These are phyloP conservation scores for Dothistroma pini DNA, from an alignment of 2,329 filamentous ascomycete species.

Conservation along the genomic window DNA sequence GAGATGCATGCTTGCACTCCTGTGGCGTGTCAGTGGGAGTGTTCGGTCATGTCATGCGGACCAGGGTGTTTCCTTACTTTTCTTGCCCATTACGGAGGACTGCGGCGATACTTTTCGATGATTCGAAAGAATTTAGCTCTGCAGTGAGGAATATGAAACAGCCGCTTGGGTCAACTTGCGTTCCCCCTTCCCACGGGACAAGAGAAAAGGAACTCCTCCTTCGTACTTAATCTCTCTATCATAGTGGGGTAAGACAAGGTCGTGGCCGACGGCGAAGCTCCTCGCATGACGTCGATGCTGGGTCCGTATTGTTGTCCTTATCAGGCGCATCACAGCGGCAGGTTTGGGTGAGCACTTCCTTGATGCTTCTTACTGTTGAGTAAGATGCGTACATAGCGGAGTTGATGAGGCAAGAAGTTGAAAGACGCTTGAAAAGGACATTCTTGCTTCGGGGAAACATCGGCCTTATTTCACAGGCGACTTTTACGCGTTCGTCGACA, in stretches of 20 bases:
- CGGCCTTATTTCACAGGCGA: too few relatives aligned
- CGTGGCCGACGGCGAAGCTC: not conserved
- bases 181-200: not conserved
- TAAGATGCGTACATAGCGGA: not conserved
- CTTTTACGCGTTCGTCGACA: too few relatives aligned
- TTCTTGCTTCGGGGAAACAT: not conserved
- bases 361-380: not conserved
- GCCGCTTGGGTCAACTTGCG: not conserved
- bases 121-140: not conserved
- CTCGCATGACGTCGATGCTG: not conserved
- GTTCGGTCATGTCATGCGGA: not conserved
- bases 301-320: not conserved
- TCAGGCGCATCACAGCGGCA: not conserved
- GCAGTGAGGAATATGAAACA: not conserved
- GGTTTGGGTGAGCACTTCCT: not conserved
- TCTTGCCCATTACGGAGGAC: constrained; percentile 10
- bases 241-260: constrained; percentile 1
- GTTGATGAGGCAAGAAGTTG: not conserved
- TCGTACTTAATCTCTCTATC: constrained; percentile 1
- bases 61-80: constrained; percentile 1
- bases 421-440: not conserved
- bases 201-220: not conserved
- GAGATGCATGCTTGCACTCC: constrained; percentile 35
- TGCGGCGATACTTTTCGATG: not conserved
- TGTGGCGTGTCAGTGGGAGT: constrained; percentile 13